A percentile compares a stretch with the other conserved stretches of the same genome.
Evolutionary conservation across 352 stramenopile species (phyloP).

Genomic region (Phytopythium sindhum): DNA sequence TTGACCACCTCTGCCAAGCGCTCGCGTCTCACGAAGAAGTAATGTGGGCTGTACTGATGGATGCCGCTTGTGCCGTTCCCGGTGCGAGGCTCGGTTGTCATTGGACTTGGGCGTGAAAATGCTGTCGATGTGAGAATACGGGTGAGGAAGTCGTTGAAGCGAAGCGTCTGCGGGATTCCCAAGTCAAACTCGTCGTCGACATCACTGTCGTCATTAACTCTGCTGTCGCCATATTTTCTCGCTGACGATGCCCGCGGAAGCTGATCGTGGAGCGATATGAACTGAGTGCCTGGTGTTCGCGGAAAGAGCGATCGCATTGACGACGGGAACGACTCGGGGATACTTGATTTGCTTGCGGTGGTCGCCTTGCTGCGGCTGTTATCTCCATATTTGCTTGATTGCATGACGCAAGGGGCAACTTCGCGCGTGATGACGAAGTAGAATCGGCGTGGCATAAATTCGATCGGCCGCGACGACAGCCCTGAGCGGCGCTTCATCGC

Average conservation of each 20-base stretch:
- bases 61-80: not conserved
- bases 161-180: slow-evolving; percentile 37
- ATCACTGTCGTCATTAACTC: not conserved
- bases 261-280: slow-evolving; percentile 40
- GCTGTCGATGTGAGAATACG: slow-evolving; percentile 13
- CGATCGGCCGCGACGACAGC: slow-evolving; percentile 38
- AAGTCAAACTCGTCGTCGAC: slow-evolving; percentile 18
- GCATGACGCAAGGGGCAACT: slow-evolving; percentile 17
- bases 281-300: slow-evolving; percentile 33
- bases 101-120: not conserved
- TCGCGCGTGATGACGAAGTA: slow-evolving; percentile 52
- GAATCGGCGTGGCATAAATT: slow-evolving; percentile 52
- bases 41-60: slow-evolving; percentile 19
- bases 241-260: slow-evolving; percentile 5
- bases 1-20: slow-evolving; percentile 33
- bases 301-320: slow-evolving; percentile 20
- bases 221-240: not conserved
- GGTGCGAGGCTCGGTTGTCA: not conserved
- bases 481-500: slow-evolving; percentile 50
- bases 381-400: not conserved
- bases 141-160: slow-evolving; percentile 53
- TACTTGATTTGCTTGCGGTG: not conserved
- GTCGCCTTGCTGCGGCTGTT: not conserved
- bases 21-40: slow-evolving; percentile 48
- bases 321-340: not conserved